Conservation (phyloP, 768 basidiomycete species). For the Auricularia heimuer region DNA sequence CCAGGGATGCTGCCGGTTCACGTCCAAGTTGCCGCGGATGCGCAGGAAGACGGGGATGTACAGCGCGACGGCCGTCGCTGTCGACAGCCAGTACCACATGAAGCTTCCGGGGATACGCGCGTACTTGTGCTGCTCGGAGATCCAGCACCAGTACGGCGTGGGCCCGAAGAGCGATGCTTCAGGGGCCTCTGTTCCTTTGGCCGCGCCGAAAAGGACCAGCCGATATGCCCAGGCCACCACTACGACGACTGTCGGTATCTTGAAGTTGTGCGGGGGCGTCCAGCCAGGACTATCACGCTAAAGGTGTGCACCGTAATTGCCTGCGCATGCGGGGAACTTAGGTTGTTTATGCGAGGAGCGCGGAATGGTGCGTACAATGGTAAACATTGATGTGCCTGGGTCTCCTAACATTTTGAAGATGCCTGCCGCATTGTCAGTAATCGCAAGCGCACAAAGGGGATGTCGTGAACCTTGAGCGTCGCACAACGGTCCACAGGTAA, state of each 20-base stretch:
- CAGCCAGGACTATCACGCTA: slow-evolving; percentile 20
- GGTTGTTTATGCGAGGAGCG: background rate
- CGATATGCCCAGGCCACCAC: slow-evolving; percentile 24
- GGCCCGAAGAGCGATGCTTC: background rate
- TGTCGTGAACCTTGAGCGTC: slow-evolving; percentile 24
- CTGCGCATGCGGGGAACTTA: slow-evolving; percentile 12
- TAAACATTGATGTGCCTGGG: slow-evolving; percentile 31
- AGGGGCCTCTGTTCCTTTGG: slow-evolving; percentile 15
- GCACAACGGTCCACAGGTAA: slow-evolving; percentile 26
- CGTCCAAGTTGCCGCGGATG: slow-evolving; percentile 25
- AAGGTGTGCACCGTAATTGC: slow-evolving; percentile 34
- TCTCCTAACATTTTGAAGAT: slow-evolving; percentile 29
- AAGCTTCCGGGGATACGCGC: slow-evolving; percentile 33
- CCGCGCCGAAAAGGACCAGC: slow-evolving; percentile 22
- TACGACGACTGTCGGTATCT: slow-evolving; percentile 21
- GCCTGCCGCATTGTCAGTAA: background rate
- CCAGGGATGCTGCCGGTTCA: slow-evolving; percentile 25
- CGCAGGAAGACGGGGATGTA: slow-evolving; percentile 31
- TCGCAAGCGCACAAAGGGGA: background rate
- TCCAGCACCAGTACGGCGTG: slow-evolving; percentile 25
- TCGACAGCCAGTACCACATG: slow-evolving; percentile 31
- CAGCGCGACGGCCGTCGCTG: slow-evolving; percentile 22
- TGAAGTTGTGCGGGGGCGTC: slow-evolving; percentile 17
- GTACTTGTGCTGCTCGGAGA: slow-evolving; percentile 19
- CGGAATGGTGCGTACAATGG: slow-evolving; percentile 22